Evolutionary conservation across 2,329 filamentous ascomycete genomes (phyloP), one percentile per base, ranked within the genome.

Genomic region (Emmonsia crescens): DNA sequence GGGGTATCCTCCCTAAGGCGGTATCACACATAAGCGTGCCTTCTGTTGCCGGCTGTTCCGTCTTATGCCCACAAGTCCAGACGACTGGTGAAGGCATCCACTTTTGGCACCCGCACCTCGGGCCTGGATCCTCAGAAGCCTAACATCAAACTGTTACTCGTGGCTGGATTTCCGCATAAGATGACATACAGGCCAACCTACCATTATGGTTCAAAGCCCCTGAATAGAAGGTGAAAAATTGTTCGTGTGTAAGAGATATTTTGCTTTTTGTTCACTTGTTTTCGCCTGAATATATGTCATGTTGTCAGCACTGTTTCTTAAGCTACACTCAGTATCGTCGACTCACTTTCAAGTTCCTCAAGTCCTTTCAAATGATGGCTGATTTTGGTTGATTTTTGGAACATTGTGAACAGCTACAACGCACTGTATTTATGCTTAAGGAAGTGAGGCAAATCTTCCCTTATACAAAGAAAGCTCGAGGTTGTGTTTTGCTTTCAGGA

Each of bases 41-140:
- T n/a, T n/a, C n/a, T n/a, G n/a, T n/a, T n/a, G n/a, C n/a, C n/a
- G n/a, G n/a, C n/a, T n/a, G 57, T 27, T 12, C 40, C 42, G 57
- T 59, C 31, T 21, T 49, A 59, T 59, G 57, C 24, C 57, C 57
- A 59, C 57, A 59, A 27, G 57, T 38, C 57, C 57, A 59, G 42
- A 38, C 29, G 29, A 21, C 48, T 49, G 57, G 57, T 27, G 57
- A 21, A 5, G 57, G 57, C 48, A 48, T 38, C 24, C 49, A 38
- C 21, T 46, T 46, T 19, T 38, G 48, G 42, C 57, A 59, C 48
- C 14, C 40, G 57, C 57, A 48, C 27, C 57, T 44, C 44, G 57
- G 4, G 29, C 9, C 38, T 31, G 40, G 19, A 48, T 33, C 27
- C 31, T 19, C 16, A 27, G 40, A 44, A 49, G 40, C 6, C 57